Conservation (phyloP, 371 early-diverging fungal genomes). For the Mortierella sp. region DNA sequence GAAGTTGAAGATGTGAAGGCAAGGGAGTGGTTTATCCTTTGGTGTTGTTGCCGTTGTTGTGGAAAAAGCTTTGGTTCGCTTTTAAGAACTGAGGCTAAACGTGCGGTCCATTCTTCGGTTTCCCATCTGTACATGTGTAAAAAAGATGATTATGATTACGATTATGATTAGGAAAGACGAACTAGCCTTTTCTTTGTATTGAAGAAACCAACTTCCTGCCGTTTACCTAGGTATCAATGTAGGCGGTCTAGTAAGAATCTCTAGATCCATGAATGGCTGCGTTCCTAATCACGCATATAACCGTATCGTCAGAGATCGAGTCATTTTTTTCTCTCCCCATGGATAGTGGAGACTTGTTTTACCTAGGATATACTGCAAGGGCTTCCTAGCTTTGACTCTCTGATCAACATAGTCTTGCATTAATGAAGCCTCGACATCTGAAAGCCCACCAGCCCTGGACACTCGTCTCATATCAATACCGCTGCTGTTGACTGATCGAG, state of each 20-base stretch:
- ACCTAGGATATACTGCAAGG: constrained; percentile 90
- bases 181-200: not conserved
- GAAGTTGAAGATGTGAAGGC: not conserved
- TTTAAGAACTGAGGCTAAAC: constrained; percentile 62
- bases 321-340: not conserved
- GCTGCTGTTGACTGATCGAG: not conserved
- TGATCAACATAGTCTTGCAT: constrained; percentile 61
- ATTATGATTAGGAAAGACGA: no score
- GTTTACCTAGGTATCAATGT: constrained; percentile 87
- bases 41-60: not conserved
- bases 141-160: not conserved
- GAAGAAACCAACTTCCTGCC: no score
- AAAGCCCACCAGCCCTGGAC: constrained; percentile 4
- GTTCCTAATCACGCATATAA: constrained; percentile 60
- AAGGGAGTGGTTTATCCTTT: not conserved
- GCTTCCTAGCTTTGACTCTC: constrained; percentile 73
- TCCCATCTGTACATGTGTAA: constrained; percentile 75
- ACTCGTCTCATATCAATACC: not conserved
- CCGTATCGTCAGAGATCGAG: not conserved
- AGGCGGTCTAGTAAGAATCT: constrained; percentile 79
- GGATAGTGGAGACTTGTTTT: constrained; percentile 1
- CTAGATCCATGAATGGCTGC: constrained; percentile 86
- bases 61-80: not conserved
- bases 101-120: constrained; percentile 91
- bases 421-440: constrained; percentile 27